Evolutionary conservation across 345 rosid genomes (phyloP).

Genomic region (Pugionium cornutum): DNA sequence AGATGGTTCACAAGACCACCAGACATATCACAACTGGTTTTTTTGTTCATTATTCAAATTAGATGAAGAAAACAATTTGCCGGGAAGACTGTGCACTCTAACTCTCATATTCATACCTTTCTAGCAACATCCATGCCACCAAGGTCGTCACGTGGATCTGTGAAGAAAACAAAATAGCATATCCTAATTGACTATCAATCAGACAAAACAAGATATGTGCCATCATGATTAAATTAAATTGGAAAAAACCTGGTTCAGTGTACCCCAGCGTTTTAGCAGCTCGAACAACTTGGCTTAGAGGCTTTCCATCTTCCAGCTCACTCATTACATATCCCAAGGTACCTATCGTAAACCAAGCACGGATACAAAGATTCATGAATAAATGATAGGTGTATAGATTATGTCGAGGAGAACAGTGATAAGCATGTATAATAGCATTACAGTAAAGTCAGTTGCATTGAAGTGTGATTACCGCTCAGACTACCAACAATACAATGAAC

Average conservation of each 20-base stretch:
- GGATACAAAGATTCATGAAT: constrained; percentile 2
- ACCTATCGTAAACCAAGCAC: constrained; percentile 43
- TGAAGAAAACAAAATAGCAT: constrained; percentile 8
- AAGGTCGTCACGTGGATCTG: constrained; percentile 98
- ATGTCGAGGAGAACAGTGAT: constrained; percentile 5
- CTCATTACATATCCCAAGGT: constrained; percentile 97
- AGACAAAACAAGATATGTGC: constrained; percentile 22
- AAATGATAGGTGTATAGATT: neutral
- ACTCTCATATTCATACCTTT: constrained; percentile 55
- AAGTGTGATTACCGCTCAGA: constrained; percentile 67
- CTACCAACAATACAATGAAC: constrained; percentile 67
- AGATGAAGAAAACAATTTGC: neutral
- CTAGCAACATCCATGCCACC: constrained; percentile 97
- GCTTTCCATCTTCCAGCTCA: constrained; percentile 86
- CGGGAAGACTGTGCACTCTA: constrained; percentile 6
- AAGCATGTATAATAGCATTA: constrained; percentile 8
- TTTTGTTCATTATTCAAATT: neutral
- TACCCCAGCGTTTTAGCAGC: constrained; percentile 85
- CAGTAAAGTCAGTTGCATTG: constrained; percentile 22
- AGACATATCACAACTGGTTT: neutral
- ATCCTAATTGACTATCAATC: constrained; percentile 3
- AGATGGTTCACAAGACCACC: neutral
- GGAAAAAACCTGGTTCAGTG: constrained; percentile 81
- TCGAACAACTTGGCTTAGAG: constrained; percentile 83
- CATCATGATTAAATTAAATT: constrained; percentile 18